These are phyloP conservation scores for Castanospermum australe DNA, from an alignment of 306 rosid genomes.

Conservation along the genomic window DNA sequence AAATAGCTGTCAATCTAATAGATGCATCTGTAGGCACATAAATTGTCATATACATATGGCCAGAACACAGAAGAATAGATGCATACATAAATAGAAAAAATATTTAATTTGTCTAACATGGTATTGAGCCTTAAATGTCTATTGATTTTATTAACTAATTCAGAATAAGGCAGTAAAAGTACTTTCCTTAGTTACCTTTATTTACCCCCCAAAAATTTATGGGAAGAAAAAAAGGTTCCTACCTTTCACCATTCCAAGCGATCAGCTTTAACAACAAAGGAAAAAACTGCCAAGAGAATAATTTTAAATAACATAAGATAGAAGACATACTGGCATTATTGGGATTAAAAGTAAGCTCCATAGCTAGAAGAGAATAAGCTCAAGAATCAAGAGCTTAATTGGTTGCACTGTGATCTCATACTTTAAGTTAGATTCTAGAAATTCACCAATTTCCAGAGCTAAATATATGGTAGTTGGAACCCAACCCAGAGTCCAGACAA, in stretches of 20 bases:
- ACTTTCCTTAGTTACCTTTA: not conserved
- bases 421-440: not conserved
- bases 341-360: constrained; percentile 3
- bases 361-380: not conserved
- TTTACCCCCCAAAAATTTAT: not conserved
- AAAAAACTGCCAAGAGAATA: constrained; percentile 71
- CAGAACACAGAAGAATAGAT: not conserved
- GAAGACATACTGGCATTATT: not conserved
- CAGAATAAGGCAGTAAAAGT: constrained; percentile 7
- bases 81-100: not conserved
- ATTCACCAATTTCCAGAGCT: not conserved
- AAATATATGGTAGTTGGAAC: not conserved
- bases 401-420: not conserved
- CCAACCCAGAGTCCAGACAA: not conserved
- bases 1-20: not conserved
- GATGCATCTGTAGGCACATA: not conserved
- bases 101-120: not conserved
- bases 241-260: constrained; percentile 94
- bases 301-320: constrained; percentile 30
- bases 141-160: constrained; percentile 1
- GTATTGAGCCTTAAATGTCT: not conserved
- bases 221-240: constrained; percentile 6
- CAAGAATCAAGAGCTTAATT: constrained; percentile 10
- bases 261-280: constrained; percentile 94
- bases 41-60: not conserved